Base-by-base conservation (phyloP, 1,284 basidiomycete species). In the Ustilago shanxiensis region DNA sequence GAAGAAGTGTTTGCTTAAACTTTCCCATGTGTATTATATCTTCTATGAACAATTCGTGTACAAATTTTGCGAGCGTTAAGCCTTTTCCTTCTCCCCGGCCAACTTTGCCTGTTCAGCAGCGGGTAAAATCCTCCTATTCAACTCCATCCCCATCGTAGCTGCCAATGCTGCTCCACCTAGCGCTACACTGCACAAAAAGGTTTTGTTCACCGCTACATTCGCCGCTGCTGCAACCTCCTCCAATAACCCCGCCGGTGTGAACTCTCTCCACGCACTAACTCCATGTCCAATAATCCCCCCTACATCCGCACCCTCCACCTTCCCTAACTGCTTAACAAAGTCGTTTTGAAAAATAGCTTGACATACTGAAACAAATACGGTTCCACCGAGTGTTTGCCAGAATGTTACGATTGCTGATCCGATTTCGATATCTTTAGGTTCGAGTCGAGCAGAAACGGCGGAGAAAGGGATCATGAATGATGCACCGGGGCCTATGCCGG, bases 271-370 rank as follows among this genome's bases (percentile, higher is more conserved):
- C 5, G 77, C 72, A 29, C 62, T 63, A 1, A 79, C 63, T 8
- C 77, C 74, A 26, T 79, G 55, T 7, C 55, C n/a, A 28, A 79
- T n/a, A 22, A 79, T 73, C 26, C 54, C 14, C 2, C 62, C 51
- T 5, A 66, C 37, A 28, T 72, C 49, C 3, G 64, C 70, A n/a
- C 61, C 65, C 20, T 70, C 70, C 7, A 79, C 61, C 2, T 56
- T 7, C 14, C 28, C 18, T 13, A 79, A 56, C 29, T 77, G 49
- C 29, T 65, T 22, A 39, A 70, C 31, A 39, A 77, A 79, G 45
- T 77, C 69, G 72, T 79, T 79, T 35, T 77, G 74, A 60, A 79
- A 79, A 52, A 79, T 64, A 20, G 66, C 33, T 37, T 79, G 47
- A 77, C 61, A 18, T 41, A 77, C 61, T 14, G 49, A 56, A 41